Conservation (phyloP, 163 green algal species). For the Trebouxia gelatinosa region DNA sequence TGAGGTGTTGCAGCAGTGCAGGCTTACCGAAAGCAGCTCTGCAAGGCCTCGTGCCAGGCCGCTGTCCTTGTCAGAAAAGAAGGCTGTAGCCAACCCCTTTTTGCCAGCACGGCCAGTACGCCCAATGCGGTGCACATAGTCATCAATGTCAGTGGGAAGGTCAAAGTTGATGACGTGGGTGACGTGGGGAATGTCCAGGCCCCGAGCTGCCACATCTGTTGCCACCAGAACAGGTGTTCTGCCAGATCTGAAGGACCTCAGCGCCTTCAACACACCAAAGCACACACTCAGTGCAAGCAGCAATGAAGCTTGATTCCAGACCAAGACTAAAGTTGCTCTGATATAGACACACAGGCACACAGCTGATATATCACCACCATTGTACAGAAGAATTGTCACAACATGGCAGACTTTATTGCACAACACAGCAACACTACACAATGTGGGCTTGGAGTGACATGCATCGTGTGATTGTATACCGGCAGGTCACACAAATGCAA, state of each 20-base stretch:
- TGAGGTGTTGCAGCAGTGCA: no score
- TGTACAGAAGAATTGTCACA: no score
- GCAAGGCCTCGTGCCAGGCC: slow-evolving; percentile 49
- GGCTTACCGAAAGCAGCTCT: slow-evolving; percentile 48
- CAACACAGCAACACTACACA: no score
- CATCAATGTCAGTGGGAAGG: slow-evolving; percentile 94
- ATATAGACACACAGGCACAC: no score
- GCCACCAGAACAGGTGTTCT: slow-evolving; percentile 95
- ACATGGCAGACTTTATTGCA: no score
- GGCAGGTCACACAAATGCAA: background rate
- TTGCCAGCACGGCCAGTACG: slow-evolving; percentile 84
- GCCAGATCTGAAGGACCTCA: slow-evolving; percentile 89
- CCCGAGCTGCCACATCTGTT: slow-evolving; percentile 95
- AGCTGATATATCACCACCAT: no score
- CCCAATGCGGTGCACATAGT: slow-evolving; percentile 98
- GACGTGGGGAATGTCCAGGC: slow-evolving; percentile 97
- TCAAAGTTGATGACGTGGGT: slow-evolving; percentile 91
- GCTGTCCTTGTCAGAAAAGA: slow-evolving; percentile 81
- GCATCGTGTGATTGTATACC: no score
- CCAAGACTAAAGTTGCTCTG: no score
- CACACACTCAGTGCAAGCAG: no score
- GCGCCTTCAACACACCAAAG: slow-evolving; percentile 72
- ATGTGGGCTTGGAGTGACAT: no score
- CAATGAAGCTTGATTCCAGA: no score
- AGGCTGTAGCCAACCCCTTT: slow-evolving; percentile 84